Evolutionary conservation across 176 grass and related monocot genomes (phyloP).

Genomic region (Canna indica): DNA sequence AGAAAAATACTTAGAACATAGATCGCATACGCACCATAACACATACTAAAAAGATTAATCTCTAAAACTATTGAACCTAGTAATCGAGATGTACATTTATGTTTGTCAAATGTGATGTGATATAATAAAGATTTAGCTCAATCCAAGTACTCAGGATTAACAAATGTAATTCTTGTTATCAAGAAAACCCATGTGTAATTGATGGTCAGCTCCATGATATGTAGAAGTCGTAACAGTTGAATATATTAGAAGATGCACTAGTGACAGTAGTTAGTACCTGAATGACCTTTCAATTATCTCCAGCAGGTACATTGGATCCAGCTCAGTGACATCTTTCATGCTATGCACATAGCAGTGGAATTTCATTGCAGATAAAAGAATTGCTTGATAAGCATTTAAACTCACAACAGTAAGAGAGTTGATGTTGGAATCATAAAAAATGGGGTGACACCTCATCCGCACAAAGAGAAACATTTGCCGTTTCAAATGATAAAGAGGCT

Average conservation of each 20-base stretch:
- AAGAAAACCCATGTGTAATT: not conserved
- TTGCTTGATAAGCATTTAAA: constrained; percentile 72
- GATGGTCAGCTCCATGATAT: not conserved
- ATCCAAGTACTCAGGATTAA: too few species aligned
- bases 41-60: too few species aligned
- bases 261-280: constrained; percentile 50
- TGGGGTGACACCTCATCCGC: constrained; percentile 72
- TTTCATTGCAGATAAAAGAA: constrained; percentile 90
- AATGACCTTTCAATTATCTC: constrained; percentile 50
- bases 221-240: not conserved
- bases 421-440: constrained; percentile 78
- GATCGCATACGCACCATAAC: too few species aligned
- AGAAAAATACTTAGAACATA: too few species aligned
- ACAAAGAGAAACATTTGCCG: constrained; percentile 51
- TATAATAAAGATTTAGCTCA: too few species aligned
- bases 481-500: constrained; percentile 31
- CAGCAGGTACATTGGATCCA: constrained; percentile 29
- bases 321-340: constrained; percentile 13
- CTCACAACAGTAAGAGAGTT: constrained; percentile 55
- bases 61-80: too few species aligned
- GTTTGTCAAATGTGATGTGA: too few species aligned
- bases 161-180: too few species aligned
- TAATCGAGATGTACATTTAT: too few species aligned
- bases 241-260: not conserved
- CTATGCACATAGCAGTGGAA: constrained; percentile 64